A percentile compares a stretch with the other conserved stretches of the same genome.
These are phyloP conservation scores for Neurospora sp. DNA, from an alignment of 495 filamentous ascomycete genomes.

Conservation along the genomic window DNA sequence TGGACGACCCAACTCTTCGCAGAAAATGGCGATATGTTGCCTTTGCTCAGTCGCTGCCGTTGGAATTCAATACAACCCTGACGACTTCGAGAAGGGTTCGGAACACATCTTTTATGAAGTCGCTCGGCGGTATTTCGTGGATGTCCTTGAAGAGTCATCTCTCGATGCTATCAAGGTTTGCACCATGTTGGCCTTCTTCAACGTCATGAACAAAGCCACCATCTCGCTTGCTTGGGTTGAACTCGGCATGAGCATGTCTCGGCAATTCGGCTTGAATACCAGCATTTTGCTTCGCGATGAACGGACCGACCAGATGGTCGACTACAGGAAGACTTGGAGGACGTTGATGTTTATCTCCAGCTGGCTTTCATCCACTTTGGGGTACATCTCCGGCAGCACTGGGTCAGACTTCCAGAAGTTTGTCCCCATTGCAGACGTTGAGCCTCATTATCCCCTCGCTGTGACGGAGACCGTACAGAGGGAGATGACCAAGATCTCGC, in stretches of 20 bases:
- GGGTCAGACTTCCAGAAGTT: conserved; percentile 12
- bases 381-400: conserved; percentile 18
- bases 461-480: conserved; percentile 13
- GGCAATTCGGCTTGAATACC: conserved; percentile 7
- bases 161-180: conserved; percentile 24
- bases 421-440: conserved; percentile 8
- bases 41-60: conserved; percentile 15
- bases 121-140: conserved; percentile 11
- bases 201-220: conserved; percentile 20
- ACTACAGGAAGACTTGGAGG: conserved; percentile 19
- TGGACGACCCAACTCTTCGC: conserved; percentile 1
- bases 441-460: not conserved
- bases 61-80: conserved; percentile 18
- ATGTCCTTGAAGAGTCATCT: conserved; percentile 15
- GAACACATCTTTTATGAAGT: conserved; percentile 13
- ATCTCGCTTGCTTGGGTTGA: conserved; percentile 21
- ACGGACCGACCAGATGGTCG: conserved; percentile 15
- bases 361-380: conserved; percentile 24
- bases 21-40: conserved; percentile 14
- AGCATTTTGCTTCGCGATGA: not conserved
- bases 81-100: conserved; percentile 7
- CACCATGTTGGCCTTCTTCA: conserved; percentile 21
- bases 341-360: conserved; percentile 22
- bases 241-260: conserved; percentile 15
- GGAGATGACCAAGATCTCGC: conserved; percentile 22